These are phyloP conservation scores for Orbilia blumenaviensis DNA, from an alignment of 2,329 filamentous ascomycete species.

Conservation along the genomic window DNA sequence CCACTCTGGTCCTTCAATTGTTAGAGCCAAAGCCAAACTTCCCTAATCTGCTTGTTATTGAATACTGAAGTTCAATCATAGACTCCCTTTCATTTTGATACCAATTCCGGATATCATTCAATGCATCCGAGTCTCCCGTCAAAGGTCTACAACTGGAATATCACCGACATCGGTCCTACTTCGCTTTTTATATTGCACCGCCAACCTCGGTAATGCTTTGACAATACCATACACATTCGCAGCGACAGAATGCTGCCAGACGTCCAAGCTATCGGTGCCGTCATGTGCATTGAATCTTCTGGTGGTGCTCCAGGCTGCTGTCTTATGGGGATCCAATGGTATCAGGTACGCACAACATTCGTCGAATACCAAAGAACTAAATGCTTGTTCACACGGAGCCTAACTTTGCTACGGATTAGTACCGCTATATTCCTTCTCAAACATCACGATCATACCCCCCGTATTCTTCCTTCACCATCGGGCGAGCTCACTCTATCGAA, in stretches of 20 bases:
- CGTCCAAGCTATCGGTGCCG: neutral
- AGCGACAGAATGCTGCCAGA: slow-evolving; percentile 38
- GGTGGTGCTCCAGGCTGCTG: slow-evolving; percentile 29
- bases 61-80: neutral
- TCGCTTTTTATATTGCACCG: slow-evolving; percentile 42
- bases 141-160: slow-evolving; percentile 33
- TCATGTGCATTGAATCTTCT: slow-evolving; percentile 33
- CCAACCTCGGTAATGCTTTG: slow-evolving; percentile 44
- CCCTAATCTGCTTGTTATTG: neutral
- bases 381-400: neutral
- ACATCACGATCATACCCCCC: slow-evolving; percentile 20
- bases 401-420: neutral
- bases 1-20: slow-evolving; percentile 31
- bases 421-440: slow-evolving; percentile 27
- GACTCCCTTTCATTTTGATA: slow-evolving; percentile 35
- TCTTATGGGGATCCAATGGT: slow-evolving; percentile 23
- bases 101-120: slow-evolving; percentile 46
- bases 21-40: neutral
- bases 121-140: slow-evolving; percentile 22
- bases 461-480: slow-evolving; percentile 19
- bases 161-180: slow-evolving; percentile 37
- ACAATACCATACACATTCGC: slow-evolving; percentile 49
- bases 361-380: neutral
- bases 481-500: slow-evolving; percentile 29
- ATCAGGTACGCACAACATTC: slow-evolving; percentile 15